Base-by-base conservation (phyloP, 768 basidiomycete genomes). In the Melanogaster broomeanus region DNA sequence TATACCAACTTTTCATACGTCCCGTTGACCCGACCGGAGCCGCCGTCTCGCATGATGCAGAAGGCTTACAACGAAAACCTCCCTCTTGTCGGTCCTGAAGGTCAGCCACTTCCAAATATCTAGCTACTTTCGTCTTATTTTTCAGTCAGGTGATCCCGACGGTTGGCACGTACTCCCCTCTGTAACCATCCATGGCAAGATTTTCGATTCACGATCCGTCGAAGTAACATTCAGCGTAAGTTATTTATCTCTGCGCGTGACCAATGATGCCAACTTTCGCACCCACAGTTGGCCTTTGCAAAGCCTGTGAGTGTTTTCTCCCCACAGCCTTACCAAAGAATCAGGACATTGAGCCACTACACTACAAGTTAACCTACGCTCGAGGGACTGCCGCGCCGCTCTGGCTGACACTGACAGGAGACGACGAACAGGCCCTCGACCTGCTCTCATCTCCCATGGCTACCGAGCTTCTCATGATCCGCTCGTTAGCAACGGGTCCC, bases 331-430 rank as follows among this genome's bases (percentile, higher is more conserved):
- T 30, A 31, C 13, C 37, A 19, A 7, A n/a, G 9, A n/a, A n/a
- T n/a, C n/a, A n/a, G 2, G 28, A 19, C 35, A n/a, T n/a, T 27
- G 21, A 52, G 8, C 9, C 6, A 37, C 28, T 37, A 6, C 38
- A 28, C 33, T 9, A 2, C 31, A 51, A 84, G 82, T 68, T 81
- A 13, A 73, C 69, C 5, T 83, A 75, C 61, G 73, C 80, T 13
- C 61, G 76, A 18, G 80, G 79, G 7, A 76, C 78, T 9, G 73
- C 76, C 0, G 72, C 84, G 6, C 82, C 81, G 9, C 62, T 85
- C 7, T 62, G 68, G 37, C 51, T 83, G n/a, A 78, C 77, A 3
- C 56, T 84, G 28, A 68, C 58, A 22, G 70, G 78, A 22, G 53
- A 62, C 3, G 78, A 83, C 60, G 57, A 69, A 11, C 76, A 78